phyloP scores from a whole-genome alignment of 164 flowering plant species.

The Euptelea pleiosperma region DNA sequence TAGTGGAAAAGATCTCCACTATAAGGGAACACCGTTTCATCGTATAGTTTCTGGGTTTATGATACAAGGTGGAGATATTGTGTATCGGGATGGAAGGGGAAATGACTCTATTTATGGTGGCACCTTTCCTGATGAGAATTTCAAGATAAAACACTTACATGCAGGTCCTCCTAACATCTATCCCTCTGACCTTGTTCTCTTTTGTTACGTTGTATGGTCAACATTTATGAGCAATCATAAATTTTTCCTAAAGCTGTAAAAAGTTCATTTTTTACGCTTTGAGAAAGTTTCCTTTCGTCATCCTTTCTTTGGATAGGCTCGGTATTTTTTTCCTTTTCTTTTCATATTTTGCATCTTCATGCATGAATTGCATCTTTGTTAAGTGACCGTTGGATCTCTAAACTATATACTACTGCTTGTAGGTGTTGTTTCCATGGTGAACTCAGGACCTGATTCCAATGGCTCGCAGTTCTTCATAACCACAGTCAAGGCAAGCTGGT shows the following conservation, averaged over 20 bases:
- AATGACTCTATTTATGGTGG: slow-evolving; percentile 83
- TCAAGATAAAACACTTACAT: slow-evolving; percentile 78
- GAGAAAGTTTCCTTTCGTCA: too few species aligned
- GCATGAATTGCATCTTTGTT: background rate
- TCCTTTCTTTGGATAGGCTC: too few species aligned
- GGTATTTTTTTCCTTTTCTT: background rate
- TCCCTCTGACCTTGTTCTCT: too few species aligned
- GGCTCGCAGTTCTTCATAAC: slow-evolving; percentile 97
- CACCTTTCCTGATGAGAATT: slow-evolving; percentile 88
- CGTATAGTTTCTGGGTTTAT: slow-evolving; percentile 91
- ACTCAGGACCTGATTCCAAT: slow-evolving; percentile 94
- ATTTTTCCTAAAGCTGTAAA: too few species aligned
- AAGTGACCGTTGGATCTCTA: background rate
- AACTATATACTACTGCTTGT: slow-evolving; percentile 18
- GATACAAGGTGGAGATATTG: slow-evolving; percentile 92
- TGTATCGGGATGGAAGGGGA: slow-evolving; percentile 74
- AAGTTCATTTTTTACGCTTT: too few species aligned
- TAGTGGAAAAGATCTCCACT: slow-evolving; percentile 69
- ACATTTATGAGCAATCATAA: too few species aligned
- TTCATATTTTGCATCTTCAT: too few species aligned
- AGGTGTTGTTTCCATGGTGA: slow-evolving; percentile 96
- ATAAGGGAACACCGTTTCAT: slow-evolving; percentile 89
- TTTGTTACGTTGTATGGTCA: too few species aligned
- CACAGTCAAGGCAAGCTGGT: slow-evolving; percentile 94
- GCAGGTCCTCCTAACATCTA: slow-evolving; percentile 50